phyloP scores from a whole-genome alignment of 2,329 filamentous ascomycete genomes.

The Fusarium hainanense region DNA sequence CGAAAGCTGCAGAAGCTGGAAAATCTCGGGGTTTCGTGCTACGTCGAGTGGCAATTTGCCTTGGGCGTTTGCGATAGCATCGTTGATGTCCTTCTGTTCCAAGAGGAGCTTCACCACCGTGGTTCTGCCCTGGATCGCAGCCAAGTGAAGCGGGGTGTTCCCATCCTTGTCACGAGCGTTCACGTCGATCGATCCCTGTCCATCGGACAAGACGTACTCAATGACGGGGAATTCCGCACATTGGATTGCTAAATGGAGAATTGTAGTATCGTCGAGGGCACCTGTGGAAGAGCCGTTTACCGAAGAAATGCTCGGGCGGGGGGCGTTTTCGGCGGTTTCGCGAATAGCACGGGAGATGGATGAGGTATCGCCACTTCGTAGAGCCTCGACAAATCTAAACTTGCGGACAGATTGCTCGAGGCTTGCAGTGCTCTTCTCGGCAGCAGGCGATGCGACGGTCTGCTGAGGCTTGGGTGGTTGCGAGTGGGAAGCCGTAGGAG shows the following conservation, averaged over 20 bases:
- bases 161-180: conserved; percentile 93
- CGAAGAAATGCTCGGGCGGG: conserved; percentile 68
- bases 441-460: conserved; percentile 47
- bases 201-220: conserved; percentile 89
- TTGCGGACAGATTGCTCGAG: conserved; percentile 95
- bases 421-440: conserved; percentile 60
- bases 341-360: conserved; percentile 89
- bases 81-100: conserved; percentile 85
- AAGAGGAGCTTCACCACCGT: conserved; percentile 86
- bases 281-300: conserved; percentile 55
- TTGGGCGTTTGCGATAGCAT: conserved; percentile 84
- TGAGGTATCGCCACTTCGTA: conserved; percentile 89
- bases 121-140: conserved; percentile 82
- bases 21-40: conserved; percentile 92
- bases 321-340: conserved; percentile 66
- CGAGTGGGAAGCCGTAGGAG: conserved; percentile 55
- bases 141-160: conserved; percentile 92
- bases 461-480: conserved; percentile 31
- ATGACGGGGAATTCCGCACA: conserved; percentile 93
- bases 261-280: conserved; percentile 82
- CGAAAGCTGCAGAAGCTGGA: conserved; percentile 91
- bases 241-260: conserved; percentile 93
- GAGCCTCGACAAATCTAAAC: conserved; percentile 92
- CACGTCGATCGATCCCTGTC: conserved; percentile 76
- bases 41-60: conserved; percentile 89